phyloP scores from a whole-genome alignment of 2,329 filamentous ascomycete genomes.

The Corynespora cassiicola region DNA sequence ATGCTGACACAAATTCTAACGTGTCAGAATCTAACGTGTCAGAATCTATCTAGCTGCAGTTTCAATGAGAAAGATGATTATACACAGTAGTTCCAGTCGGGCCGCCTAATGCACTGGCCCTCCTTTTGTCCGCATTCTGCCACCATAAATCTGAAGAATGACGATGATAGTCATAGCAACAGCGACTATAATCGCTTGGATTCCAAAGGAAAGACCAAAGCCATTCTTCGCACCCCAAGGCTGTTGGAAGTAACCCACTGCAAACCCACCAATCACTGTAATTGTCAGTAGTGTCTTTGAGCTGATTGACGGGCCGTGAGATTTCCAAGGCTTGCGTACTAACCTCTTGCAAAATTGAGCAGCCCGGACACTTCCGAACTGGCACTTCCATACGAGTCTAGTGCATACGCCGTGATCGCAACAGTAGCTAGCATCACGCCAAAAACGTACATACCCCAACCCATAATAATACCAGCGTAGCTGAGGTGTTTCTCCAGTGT shows the following conservation, averaged over 20 bases:
- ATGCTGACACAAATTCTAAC: too few species aligned
- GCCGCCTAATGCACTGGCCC: too few species aligned
- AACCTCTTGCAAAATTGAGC: constrained; percentile 41
- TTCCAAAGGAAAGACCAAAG: constrained; percentile 39
- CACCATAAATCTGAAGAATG: constrained; percentile 36
- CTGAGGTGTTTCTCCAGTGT: constrained; percentile 39
- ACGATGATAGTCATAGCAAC: constrained; percentile 32
- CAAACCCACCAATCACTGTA: constrained; percentile 37
- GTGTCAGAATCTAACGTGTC: too few species aligned
- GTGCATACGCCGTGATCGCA: constrained; percentile 42
- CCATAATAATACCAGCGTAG: constrained; percentile 40
- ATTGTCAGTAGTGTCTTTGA: too few species aligned
- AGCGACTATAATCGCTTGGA: constrained; percentile 42
- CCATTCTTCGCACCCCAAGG: constrained; percentile 40
- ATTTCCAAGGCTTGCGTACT: too few species aligned
- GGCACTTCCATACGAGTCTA: constrained; percentile 41
- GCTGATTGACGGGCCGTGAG: too few species aligned
- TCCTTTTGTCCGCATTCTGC: constrained; percentile 29
- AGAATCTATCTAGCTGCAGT: too few species aligned
- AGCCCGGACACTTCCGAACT: constrained; percentile 40
- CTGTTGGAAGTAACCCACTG: constrained; percentile 43
- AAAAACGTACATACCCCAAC: constrained; percentile 45
- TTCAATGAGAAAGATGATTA: constrained; percentile 9
- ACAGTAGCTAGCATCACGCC: constrained; percentile 39
- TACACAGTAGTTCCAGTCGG: too few species aligned